phyloP scores from a whole-genome alignment of 2,329 filamentous ascomycete genomes.

The Exophiala bonariae region DNA sequence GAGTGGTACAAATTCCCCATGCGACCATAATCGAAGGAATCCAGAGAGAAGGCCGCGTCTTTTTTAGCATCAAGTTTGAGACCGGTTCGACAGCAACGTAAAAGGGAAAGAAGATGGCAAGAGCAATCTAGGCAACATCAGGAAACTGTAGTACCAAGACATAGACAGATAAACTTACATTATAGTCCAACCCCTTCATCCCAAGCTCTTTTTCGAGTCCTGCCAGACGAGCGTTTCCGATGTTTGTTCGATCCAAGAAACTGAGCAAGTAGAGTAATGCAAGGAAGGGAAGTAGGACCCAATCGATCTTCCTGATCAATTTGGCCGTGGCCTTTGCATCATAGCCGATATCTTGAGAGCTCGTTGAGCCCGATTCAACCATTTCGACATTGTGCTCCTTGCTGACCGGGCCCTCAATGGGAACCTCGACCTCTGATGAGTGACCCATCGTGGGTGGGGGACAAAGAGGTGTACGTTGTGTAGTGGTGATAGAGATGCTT shows the following conservation, averaged over 20 bases:
- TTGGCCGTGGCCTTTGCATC: slow-evolving; percentile 24
- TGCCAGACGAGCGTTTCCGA: slow-evolving; percentile 48
- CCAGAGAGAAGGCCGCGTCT: slow-evolving; percentile 16
- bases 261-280: slow-evolving; percentile 64
- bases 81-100: slow-evolving; percentile 34
- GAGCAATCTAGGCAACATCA: slow-evolving; percentile 30
- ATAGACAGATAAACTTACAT: no score
- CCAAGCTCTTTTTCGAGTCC: slow-evolving; percentile 44
- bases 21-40: slow-evolving; percentile 29
- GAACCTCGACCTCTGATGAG: slow-evolving; percentile 9
- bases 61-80: slow-evolving; percentile 34
- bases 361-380: slow-evolving; percentile 26
- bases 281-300: slow-evolving; percentile 43
- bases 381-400: slow-evolving; percentile 21
- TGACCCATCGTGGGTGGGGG: slow-evolving; percentile 9
- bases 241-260: slow-evolving; percentile 50
- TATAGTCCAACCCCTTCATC: slow-evolving; percentile 47
- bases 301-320: slow-evolving; percentile 32
- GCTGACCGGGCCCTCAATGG: slow-evolving; percentile 5
- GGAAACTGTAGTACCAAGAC: not conserved
- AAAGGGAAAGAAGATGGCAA: slow-evolving; percentile 24
- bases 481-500: no score
- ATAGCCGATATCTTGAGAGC: slow-evolving; percentile 26
- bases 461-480: no score
- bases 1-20: slow-evolving; percentile 51